phyloP scores from a whole-genome alignment of 1,284 basidiomycete genomes.

The Rhodotorula sp. region DNA sequence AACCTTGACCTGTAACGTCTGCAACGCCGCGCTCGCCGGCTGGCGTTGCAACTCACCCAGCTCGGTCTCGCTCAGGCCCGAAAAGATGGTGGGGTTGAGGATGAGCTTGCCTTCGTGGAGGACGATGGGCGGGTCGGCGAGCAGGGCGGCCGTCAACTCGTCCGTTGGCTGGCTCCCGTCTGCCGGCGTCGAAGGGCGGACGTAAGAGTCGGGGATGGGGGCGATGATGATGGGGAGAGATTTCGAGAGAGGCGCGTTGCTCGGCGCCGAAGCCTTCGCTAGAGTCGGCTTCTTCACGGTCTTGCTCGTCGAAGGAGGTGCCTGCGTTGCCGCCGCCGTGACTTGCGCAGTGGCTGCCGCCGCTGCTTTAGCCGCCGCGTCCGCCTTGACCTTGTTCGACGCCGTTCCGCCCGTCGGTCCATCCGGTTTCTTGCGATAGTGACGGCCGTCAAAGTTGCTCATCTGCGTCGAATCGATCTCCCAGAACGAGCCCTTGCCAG shows the following conservation, averaged over 20 bases:
- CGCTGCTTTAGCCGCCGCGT: neutral
- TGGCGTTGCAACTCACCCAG: slow-evolving; percentile 72
- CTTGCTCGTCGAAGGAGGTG: neutral
- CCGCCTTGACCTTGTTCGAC: slow-evolving; percentile 3
- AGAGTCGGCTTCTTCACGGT: neutral
- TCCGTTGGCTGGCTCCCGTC: slow-evolving; percentile 42
- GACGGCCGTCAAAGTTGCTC: slow-evolving; percentile 34
- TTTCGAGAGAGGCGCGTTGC: slow-evolving; percentile 14
- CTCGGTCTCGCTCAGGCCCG: slow-evolving; percentile 69
- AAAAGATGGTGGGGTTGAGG: slow-evolving; percentile 79
- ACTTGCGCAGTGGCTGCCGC: slow-evolving; percentile 3
- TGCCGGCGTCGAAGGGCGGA: slow-evolving; percentile 46
- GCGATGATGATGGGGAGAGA: slow-evolving; percentile 62
- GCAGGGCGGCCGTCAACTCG: slow-evolving; percentile 46
- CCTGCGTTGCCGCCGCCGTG: neutral
- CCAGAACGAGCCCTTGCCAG: slow-evolving; percentile 38
- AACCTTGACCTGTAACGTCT: slow-evolving; percentile 77
- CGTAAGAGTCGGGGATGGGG: slow-evolving; percentile 54
- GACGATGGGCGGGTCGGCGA: slow-evolving; percentile 67
- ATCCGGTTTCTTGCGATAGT: slow-evolving; percentile 28
- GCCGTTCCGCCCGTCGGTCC: neutral
- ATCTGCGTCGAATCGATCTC: slow-evolving; percentile 34
- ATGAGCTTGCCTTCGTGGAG: slow-evolving; percentile 79
- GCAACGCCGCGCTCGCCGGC: slow-evolving; percentile 76
- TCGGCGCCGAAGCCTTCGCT: neutral